Evolutionary conservation across 2,329 filamentous ascomycete genomes (phyloP).

Genomic region (Fusarium sp.): DNA sequence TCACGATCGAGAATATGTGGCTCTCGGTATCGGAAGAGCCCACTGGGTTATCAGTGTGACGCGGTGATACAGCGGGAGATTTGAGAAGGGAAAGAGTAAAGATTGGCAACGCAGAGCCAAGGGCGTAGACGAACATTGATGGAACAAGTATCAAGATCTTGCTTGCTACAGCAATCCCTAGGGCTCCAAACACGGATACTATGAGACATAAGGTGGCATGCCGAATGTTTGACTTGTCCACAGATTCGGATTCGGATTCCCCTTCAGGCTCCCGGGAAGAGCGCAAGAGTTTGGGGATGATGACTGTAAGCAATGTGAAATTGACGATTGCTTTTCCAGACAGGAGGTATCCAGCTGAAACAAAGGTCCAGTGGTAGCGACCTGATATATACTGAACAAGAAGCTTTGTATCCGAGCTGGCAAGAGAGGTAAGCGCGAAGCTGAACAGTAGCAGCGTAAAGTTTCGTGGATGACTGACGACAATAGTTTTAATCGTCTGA

Average conservation of each 20-base stretch:
- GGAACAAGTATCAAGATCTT: slow-evolving; percentile 60
- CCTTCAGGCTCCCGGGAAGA: neutral
- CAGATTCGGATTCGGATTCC: neutral
- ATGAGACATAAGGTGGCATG: slow-evolving; percentile 41
- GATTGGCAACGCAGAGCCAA: slow-evolving; percentile 65
- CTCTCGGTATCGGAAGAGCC: slow-evolving; percentile 52
- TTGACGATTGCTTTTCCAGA: slow-evolving; percentile 65
- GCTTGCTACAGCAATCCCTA: slow-evolving; percentile 59
- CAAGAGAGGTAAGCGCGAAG: slow-evolving; percentile 64
- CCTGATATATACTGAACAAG: slow-evolving; percentile 66
- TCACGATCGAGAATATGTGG: slow-evolving; percentile 66
- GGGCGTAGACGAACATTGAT: slow-evolving; percentile 61
- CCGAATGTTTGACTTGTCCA: slow-evolving; percentile 39
- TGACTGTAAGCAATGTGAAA: slow-evolving; percentile 59
- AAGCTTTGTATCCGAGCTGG: slow-evolving; percentile 66
- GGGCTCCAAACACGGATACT: slow-evolving; percentile 55
- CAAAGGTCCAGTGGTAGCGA: slow-evolving; percentile 63
- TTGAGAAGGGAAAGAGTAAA: slow-evolving; percentile 66
- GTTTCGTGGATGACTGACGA: slow-evolving; percentile 59
- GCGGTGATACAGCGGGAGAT: slow-evolving; percentile 56
- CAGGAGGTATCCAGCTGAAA: slow-evolving; percentile 63
- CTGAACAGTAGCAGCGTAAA: slow-evolving; percentile 60
- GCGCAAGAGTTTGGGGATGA: slow-evolving; percentile 59
- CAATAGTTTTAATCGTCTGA: slow-evolving; percentile 51
- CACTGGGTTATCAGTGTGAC: neutral